Percentiles rank a stretch among this genome's conserved stretches.
Evolutionary conservation across 2,329 filamentous ascomycete genomes (phyloP).

Genomic region (Stemphylium lycopersici): DNA sequence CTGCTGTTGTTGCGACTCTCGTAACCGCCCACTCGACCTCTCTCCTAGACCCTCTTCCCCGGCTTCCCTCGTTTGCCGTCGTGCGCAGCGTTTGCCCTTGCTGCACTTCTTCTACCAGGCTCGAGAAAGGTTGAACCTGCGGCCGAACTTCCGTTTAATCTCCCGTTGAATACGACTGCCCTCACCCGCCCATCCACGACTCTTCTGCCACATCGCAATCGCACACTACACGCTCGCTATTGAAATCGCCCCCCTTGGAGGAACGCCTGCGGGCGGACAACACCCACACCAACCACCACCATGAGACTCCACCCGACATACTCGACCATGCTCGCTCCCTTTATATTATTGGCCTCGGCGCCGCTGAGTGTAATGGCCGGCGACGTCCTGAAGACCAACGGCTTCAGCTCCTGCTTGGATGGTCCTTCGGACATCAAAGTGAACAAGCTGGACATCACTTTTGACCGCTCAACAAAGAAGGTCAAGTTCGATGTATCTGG

Average conservation of each 20-base stretch:
- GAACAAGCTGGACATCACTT: slow-evolving; percentile 75
- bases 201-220: background rate
- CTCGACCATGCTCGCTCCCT: slow-evolving; percentile 47
- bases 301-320: slow-evolving; percentile 40
- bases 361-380: slow-evolving; percentile 63
- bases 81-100: slow-evolving; percentile 12
- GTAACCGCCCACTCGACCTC: background rate
- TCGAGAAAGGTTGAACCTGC: slow-evolving; percentile 47
- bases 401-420: slow-evolving; percentile 75
- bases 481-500: slow-evolving; percentile 85
- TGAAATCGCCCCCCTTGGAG: slow-evolving; percentile 16
- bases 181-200: background rate
- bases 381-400: slow-evolving; percentile 78
- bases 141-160: slow-evolving; percentile 39
- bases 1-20: slow-evolving; percentile 19
- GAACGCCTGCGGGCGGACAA: slow-evolving; percentile 40
- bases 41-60: background rate
- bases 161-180: background rate
- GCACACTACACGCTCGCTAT: slow-evolving; percentile 15
- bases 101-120: slow-evolving; percentile 28
- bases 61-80: background rate
- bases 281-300: slow-evolving; percentile 29
- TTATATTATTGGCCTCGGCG: slow-evolving; percentile 45
- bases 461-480: slow-evolving; percentile 74
- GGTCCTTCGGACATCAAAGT: slow-evolving; percentile 68